Evolutionary conservation across 306 rosid species (phyloP), one percentile per base, ranked within the genome.

Genomic region (Lagenaria siceraria): DNA sequence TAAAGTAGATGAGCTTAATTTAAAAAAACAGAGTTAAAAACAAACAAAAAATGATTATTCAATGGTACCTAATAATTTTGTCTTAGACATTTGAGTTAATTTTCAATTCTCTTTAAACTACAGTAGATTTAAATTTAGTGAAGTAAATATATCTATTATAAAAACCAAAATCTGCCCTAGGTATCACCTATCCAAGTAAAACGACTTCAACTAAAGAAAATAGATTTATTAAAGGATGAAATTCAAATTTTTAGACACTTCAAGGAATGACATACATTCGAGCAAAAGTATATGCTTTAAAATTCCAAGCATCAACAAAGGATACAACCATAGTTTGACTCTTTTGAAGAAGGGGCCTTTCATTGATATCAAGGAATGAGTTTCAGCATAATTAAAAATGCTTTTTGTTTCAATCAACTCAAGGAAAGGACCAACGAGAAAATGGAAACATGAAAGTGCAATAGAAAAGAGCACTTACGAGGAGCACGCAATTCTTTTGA

Each of bases 401-500:
- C 27, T 73, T 51, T 73, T 31, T 31, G 6, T 51, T 21, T 48
- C 60, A 52, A 73, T 18, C 18, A 52, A 73, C 61, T 49, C 62
- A 19, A 27, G 10, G 38, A 25, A 27, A 14, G 60, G 43, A 49
- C 53, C 49, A 40, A 36, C 31, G 10, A 38, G 58, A 38, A 29
- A 48, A 13, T n/a, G 62, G 33, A 35, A 56, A 54, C 5, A 18
- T 36, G 8, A 65, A 29, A 73, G 22, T 19, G 80, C 74, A 43
- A 11, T 49, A 19, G 7, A 13, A 6, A 15, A 48, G 5, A 78
- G 53, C 66, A 78, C 35, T 52, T 78, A 86, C 78, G 77, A 73
- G 42, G 77, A 75, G 54, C 84, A 70, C 76, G 80, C 81, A 35
- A 78, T 56, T 59, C 80, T 80, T 81, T 82, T 86, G 69, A 92